These are phyloP conservation scores for Amphibolis antarctica DNA, from an alignment of 106 monocot genomes.

Conservation along the genomic window DNA sequence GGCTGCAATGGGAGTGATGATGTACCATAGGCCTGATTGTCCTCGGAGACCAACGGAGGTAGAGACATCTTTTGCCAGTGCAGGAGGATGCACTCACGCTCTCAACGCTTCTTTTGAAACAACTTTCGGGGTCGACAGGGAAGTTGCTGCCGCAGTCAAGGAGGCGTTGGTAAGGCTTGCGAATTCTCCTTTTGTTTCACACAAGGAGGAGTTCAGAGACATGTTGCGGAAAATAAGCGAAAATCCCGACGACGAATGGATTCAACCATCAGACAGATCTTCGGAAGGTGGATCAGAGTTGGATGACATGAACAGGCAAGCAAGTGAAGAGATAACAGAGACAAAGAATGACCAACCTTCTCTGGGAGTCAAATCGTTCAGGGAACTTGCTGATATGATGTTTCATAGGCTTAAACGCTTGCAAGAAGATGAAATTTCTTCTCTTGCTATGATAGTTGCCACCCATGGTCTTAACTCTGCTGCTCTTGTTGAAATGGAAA, in stretches of 20 bases:
- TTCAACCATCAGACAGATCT: conserved; percentile 6
- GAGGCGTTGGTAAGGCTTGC: conserved; percentile 57
- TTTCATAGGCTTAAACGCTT: conserved; percentile 59
- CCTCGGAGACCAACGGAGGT: conserved; percentile 34
- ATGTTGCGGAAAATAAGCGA: conserved; percentile 63
- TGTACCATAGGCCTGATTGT: conserved; percentile 65
- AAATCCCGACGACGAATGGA: conserved; percentile 41
- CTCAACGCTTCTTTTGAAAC: conserved; percentile 78
- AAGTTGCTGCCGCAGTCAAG: conserved; percentile 70
- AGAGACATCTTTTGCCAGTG: conserved; percentile 29
- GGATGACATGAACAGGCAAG: not conserved
- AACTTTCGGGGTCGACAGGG: conserved; percentile 73
- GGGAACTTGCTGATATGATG: conserved; percentile 50
- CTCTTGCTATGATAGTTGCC: conserved; percentile 76
- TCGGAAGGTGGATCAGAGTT: conserved; percentile 9
- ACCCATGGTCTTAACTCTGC: conserved; percentile 81
- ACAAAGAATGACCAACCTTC: not conserved
- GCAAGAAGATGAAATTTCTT: conserved; percentile 61
- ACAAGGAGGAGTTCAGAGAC: conserved; percentile 62
- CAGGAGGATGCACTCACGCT: conserved; percentile 49
- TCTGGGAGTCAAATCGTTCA: conserved; percentile 2
- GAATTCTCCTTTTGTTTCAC: conserved; percentile 30
- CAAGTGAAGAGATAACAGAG: not conserved
- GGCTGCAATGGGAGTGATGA: conserved; percentile 57
- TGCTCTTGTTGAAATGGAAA: conserved; percentile 45